These are phyloP conservation scores for Brassica nigra DNA, from an alignment of 345 rosid genomes.

Conservation along the genomic window DNA sequence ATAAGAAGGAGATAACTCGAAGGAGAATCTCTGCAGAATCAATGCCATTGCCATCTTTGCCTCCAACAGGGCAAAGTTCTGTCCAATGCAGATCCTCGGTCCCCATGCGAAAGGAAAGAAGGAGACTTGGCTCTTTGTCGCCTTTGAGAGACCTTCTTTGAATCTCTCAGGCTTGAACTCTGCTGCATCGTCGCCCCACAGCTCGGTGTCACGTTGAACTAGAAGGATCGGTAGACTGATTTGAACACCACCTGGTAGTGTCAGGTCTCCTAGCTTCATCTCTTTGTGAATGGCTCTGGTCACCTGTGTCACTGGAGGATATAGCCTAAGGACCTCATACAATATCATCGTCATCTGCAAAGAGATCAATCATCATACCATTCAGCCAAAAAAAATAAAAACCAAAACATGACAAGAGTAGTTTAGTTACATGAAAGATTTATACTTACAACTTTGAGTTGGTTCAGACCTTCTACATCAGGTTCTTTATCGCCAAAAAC, in stretches of 20 bases:
- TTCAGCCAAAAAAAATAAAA: neutral
- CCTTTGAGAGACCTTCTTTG: constrained; percentile 50
- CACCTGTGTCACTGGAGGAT: constrained; percentile 19
- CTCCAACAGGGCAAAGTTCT: constrained; percentile 56
- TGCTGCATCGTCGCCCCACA: constrained; percentile 61
- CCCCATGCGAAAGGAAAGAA: constrained; percentile 38
- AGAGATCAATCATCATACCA: neutral
- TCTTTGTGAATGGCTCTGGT: constrained; percentile 37
- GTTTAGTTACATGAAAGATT: neutral
- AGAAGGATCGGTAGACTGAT: constrained; percentile 32
- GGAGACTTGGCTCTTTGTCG: constrained; percentile 48
- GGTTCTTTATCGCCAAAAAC: constrained; percentile 50
- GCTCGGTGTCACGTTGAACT: constrained; percentile 50
- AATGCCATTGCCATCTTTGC: constrained; percentile 50
- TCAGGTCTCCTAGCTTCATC: constrained; percentile 47
- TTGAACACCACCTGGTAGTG: constrained; percentile 39
- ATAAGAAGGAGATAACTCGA: constrained; percentile 53
- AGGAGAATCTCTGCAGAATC: constrained; percentile 52
- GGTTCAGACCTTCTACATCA: constrained; percentile 39
- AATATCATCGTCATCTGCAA: constrained; percentile 39
- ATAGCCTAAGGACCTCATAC: constrained; percentile 37
- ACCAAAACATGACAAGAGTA: neutral
- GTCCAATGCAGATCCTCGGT: constrained; percentile 55
- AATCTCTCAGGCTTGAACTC: constrained; percentile 63
- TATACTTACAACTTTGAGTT: constrained; percentile 53